Percentiles rank a stretch among this genome's conserved stretches.
Conservation (phyloP, 345 rosid genomes). For the Populus euphratica region DNA sequence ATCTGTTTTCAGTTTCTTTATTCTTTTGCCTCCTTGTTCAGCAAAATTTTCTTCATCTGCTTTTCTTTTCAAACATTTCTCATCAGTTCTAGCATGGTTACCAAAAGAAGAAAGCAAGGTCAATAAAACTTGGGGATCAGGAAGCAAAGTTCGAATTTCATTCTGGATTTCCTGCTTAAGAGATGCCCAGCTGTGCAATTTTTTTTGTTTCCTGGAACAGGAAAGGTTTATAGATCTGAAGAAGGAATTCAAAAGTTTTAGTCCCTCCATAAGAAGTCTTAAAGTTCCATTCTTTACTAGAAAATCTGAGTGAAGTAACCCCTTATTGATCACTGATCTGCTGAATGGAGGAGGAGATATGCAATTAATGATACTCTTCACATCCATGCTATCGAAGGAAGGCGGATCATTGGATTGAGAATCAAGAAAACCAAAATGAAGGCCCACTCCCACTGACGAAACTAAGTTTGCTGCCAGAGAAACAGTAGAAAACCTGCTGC, state of each 20-base stretch:
- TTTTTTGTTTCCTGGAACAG: slow-evolving; percentile 24
- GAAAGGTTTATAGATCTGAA: slow-evolving; percentile 38
- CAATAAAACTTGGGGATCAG: slow-evolving; percentile 79
- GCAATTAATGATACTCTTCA: slow-evolving; percentile 63
- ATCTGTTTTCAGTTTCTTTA: slow-evolving; percentile 46
- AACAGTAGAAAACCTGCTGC: slow-evolving; percentile 79
- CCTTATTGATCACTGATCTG: slow-evolving; percentile 70
- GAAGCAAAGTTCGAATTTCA: slow-evolving; percentile 63
- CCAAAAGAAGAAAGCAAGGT: slow-evolving; percentile 52
- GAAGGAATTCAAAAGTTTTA: slow-evolving; percentile 67
- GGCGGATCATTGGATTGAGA: slow-evolving; percentile 35
- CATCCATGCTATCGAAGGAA: slow-evolving; percentile 38
- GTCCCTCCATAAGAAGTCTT: slow-evolving; percentile 71
- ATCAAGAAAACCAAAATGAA: slow-evolving; percentile 57
- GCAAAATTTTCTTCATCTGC: slow-evolving; percentile 30
- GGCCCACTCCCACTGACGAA: slow-evolving; percentile 46
- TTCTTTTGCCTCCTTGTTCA: slow-evolving; percentile 16
- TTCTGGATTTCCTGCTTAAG: slow-evolving; percentile 59
- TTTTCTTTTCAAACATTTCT: slow-evolving; percentile 47
- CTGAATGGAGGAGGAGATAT: slow-evolving; percentile 69
- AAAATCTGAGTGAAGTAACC: slow-evolving; percentile 77
- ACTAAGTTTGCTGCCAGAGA: slow-evolving; percentile 77
- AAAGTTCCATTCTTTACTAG: slow-evolving; percentile 82
- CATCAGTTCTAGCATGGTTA: slow-evolving; percentile 27
- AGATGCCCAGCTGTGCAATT: slow-evolving; percentile 37